phyloP scores from a whole-genome alignment of 371 early-diverging fungal species.

The Zychaea mexicana region DNA sequence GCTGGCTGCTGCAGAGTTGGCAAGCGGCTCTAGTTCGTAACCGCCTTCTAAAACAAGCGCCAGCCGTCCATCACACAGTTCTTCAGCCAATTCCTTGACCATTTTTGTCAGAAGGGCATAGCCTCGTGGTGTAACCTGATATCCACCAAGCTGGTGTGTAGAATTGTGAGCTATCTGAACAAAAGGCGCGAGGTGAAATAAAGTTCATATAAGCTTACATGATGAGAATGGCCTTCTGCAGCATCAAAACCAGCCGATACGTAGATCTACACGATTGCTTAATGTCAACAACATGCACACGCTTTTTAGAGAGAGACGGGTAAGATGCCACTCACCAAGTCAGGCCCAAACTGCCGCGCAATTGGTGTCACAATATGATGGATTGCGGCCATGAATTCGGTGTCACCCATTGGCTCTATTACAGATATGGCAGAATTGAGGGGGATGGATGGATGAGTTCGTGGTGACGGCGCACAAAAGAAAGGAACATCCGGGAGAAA shows the following conservation, averaged over 20 bases:
- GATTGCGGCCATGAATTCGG: slow-evolving; percentile 64
- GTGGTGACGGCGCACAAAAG: not conserved
- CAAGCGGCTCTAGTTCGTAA: slow-evolving; percentile 45
- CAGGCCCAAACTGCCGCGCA: slow-evolving; percentile 58
- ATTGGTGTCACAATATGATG: slow-evolving; percentile 63
- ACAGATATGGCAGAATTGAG: not conserved
- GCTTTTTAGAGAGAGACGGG: not conserved
- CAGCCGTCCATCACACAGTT: slow-evolving; percentile 52
- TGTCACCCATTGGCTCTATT: slow-evolving; percentile 62
- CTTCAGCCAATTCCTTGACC: slow-evolving; percentile 51
- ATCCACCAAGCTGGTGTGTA: slow-evolving; percentile 57
- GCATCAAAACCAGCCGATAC: slow-evolving; percentile 75
- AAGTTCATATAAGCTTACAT: slow-evolving; percentile 40
- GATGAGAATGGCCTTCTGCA: slow-evolving; percentile 62
- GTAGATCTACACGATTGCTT: slow-evolving; percentile 31
- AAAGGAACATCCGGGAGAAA: not conserved
- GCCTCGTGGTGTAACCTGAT: slow-evolving; percentile 57
- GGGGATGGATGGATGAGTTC: too few species aligned
- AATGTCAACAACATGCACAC: not conserved
- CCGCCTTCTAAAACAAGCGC: slow-evolving; percentile 55
- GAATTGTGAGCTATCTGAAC: too few species aligned
- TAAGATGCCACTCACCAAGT: slow-evolving; percentile 42
- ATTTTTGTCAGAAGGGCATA: slow-evolving; percentile 62
- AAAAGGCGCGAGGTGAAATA: too few species aligned
- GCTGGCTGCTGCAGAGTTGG: slow-evolving; percentile 42